phyloP scores from a whole-genome alignment of 495 filamentous ascomycete species.

The Neurospora sp. region DNA sequence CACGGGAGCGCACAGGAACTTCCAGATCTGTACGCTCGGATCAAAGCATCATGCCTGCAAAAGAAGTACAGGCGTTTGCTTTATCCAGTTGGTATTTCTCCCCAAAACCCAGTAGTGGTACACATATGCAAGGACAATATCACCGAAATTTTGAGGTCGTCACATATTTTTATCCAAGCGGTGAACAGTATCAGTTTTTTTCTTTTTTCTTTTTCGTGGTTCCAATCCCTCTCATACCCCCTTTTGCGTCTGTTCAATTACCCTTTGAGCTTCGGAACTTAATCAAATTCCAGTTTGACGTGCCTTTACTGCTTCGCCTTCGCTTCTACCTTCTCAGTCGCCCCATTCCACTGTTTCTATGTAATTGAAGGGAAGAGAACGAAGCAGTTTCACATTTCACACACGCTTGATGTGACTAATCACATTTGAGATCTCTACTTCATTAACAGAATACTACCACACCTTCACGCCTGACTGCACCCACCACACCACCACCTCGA shows the following conservation, averaged over 20 bases:
- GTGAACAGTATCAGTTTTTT: background rate
- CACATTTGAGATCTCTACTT: background rate
- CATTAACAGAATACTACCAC: background rate
- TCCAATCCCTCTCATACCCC: background rate
- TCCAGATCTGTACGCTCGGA: background rate
- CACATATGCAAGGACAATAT: background rate
- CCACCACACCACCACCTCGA: background rate
- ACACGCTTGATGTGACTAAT: background rate
- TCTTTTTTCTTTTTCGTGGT: background rate
- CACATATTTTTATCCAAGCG: background rate
- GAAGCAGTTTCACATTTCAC: background rate
- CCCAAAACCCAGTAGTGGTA: background rate
- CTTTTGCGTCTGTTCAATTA: background rate
- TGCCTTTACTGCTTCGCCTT: background rate
- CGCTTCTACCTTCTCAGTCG: background rate
- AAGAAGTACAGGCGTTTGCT: background rate
- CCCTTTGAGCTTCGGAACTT: background rate
- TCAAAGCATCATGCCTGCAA: background rate
- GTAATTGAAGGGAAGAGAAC: background rate
- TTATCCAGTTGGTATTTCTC: background rate
- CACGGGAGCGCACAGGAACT: background rate
- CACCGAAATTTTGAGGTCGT: background rate
- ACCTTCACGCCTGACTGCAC: background rate
- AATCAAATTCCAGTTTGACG: background rate
- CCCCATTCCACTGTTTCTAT: background rate